phyloP scores from a whole-genome alignment of 2,329 filamentous ascomycete species.

The Volutella citrinella region DNA sequence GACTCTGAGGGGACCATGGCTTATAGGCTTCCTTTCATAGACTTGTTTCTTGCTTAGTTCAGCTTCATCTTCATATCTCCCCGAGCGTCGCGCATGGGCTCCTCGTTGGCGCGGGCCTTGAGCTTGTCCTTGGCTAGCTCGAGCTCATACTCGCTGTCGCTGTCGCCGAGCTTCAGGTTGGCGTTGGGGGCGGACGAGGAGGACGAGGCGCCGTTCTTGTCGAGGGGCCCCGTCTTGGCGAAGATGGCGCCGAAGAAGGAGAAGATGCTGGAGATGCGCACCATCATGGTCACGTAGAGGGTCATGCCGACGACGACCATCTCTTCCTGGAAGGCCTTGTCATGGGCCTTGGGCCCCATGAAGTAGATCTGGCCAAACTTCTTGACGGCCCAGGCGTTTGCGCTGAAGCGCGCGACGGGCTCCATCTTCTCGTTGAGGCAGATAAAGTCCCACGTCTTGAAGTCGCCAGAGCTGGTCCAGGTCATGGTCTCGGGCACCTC shows the following conservation, averaged over 20 bases:
- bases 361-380: constrained; percentile 18
- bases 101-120: no score
- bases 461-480: constrained; percentile 13
- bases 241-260: constrained; percentile 16
- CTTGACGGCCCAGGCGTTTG: constrained; percentile 11
- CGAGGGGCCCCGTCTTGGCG: constrained; percentile 11
- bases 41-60: no score
- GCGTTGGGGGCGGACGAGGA: no score
- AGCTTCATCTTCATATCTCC: no score
- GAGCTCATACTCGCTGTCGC: no score
- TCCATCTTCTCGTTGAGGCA: constrained; percentile 16
- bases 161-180: no score
- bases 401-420: constrained; percentile 19
- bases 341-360: constrained; percentile 14
- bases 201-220: no score
- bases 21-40: no score
- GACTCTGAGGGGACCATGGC: no score
- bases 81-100: no score
- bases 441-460: constrained; percentile 22
- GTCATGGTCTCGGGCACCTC: constrained; percentile 15
- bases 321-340: constrained; percentile 13
- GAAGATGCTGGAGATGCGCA: constrained; percentile 12
- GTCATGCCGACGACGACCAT: constrained; percentile 17
- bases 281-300: constrained; percentile 16
- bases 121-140: no score